Conservation (phyloP, 2,329 filamentous ascomycete genomes). For the Stachybotrys echinatus region DNA sequence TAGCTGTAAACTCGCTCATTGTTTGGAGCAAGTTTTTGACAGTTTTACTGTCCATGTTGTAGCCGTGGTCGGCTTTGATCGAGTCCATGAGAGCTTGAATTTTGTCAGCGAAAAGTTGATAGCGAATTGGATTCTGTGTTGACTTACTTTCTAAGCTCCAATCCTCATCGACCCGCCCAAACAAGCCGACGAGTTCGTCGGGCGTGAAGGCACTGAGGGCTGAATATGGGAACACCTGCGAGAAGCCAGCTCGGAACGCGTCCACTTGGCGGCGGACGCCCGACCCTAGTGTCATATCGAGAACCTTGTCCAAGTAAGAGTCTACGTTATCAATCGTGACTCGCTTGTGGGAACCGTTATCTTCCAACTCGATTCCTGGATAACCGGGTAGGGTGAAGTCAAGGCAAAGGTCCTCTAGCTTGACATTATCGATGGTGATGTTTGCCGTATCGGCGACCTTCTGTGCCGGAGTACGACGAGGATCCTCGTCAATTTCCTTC, state of each 20-base stretch:
- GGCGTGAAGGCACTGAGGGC: constrained; percentile 91
- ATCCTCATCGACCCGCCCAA: constrained; percentile 88
- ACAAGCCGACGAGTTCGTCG: constrained; percentile 89
- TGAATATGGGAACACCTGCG: constrained; percentile 92
- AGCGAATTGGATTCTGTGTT: not conserved
- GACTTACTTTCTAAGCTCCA: constrained; percentile 92
- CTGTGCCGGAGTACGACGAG: constrained; percentile 57
- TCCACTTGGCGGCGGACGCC: constrained; percentile 87
- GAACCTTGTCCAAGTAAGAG: constrained; percentile 78
- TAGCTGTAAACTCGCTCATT: constrained; percentile 78
- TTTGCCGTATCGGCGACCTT: constrained; percentile 66
- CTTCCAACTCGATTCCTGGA: constrained; percentile 74
- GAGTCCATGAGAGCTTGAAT: constrained; percentile 83
- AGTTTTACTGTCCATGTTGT: constrained; percentile 96
- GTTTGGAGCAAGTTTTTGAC: constrained; percentile 88
- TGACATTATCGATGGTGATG: constrained; percentile 70
- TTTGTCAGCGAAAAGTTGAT: constrained; percentile 7
- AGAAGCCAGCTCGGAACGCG: constrained; percentile 86
- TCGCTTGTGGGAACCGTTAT: constrained; percentile 65
- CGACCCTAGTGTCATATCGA: constrained; percentile 84
- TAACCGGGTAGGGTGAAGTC: constrained; percentile 96
- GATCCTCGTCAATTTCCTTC: constrained; percentile 73
- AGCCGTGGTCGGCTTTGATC: constrained; percentile 97
- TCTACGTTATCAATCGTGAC: constrained; percentile 93
- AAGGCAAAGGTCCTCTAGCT: constrained; percentile 79